Evolutionary conservation across 2,329 filamentous ascomycete species (phyloP).

Genomic region (Parafenestella ontariensis): DNA sequence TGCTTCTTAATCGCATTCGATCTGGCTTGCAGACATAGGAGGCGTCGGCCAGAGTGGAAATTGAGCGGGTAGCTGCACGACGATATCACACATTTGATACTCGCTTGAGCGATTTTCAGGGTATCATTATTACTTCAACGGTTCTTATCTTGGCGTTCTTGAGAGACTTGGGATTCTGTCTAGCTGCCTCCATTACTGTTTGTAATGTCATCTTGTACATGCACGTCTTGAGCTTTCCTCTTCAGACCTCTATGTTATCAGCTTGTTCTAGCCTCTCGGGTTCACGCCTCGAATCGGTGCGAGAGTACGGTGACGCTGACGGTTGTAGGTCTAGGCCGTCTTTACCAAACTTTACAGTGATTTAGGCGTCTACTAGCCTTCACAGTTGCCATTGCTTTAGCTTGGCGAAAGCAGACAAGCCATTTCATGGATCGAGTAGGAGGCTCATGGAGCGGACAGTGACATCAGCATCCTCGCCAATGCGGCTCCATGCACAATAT

Average conservation of each 20-base stretch:
- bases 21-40: background rate
- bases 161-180: slow-evolving; percentile 10
- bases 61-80: background rate
- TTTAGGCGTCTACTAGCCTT: no score
- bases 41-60: no score
- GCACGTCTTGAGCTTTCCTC: background rate
- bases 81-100: slow-evolving; percentile 2
- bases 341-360: background rate
- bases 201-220: slow-evolving; percentile 24
- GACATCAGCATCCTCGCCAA: background rate
- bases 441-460: no score
- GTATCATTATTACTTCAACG: slow-evolving; percentile 1
- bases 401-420: no score
- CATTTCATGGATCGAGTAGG: no score
- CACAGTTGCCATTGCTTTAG: no score
- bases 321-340: background rate
- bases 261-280: background rate
- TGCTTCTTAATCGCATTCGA: background rate
- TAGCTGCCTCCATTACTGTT: slow-evolving; percentile 16
- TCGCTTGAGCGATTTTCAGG: background rate
- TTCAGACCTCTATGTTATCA: background rate
- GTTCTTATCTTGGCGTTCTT: slow-evolving; percentile 15
- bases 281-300: background rate
- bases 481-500: background rate
- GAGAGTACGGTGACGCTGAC: background rate